Base-by-base conservation (phyloP, 1,284 basidiomycete species). In the Neotropicomus parvogracilis region DNA sequence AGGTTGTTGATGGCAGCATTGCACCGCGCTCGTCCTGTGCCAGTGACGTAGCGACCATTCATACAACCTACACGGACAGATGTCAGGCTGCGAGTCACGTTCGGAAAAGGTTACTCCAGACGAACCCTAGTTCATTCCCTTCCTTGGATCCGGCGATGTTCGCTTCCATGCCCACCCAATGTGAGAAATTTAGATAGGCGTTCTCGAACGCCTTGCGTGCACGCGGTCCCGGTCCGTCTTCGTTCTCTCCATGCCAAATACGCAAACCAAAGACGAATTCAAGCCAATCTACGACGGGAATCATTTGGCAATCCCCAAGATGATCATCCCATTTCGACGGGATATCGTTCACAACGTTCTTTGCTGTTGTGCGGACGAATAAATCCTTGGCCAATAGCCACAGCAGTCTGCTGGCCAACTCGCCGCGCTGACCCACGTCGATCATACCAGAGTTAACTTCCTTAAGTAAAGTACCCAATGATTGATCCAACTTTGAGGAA, bases 331-430 rank as follows among this genome's bases (percentile, higher is more conserved):
- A 48, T 4, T 3, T 13, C 9, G 13, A 21, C 12, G 44, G 37
- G 14, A 24, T 34, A 5, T 17, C 1, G 8, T 2, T n/a, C 1
- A n/a, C 17, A 0, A 16, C 20, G 0, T 32, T 19, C 31, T 31
- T 36, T 1, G 20, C 16, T 3, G 13, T 12, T 4, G 16, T n/a
- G 1, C 47, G 40, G 13, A 56, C 6, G 0, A 32, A 56, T 13
- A 57, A 6, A 12, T 54, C 56, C 32, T 57, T 59, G 5, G 40
- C 31, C 2, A 57, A 7, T 1, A 57, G 27, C 50, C 55, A 57
- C 0, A 57, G 40, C 0, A 58, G 13, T 28, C 51, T 19, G 40
- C 48, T 52, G 11, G 40, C 38, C 1, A 55, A 37, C n/a, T 55
- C 48, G 0, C 43, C 46, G 1, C 33, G 44, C 19, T 52, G 46